A percentile compares a stretch with the other conserved stretches of the same genome.
phyloP scores from a whole-genome alignment of 352 stramenopile genomes.

The Plasmopara halstedii region DNA sequence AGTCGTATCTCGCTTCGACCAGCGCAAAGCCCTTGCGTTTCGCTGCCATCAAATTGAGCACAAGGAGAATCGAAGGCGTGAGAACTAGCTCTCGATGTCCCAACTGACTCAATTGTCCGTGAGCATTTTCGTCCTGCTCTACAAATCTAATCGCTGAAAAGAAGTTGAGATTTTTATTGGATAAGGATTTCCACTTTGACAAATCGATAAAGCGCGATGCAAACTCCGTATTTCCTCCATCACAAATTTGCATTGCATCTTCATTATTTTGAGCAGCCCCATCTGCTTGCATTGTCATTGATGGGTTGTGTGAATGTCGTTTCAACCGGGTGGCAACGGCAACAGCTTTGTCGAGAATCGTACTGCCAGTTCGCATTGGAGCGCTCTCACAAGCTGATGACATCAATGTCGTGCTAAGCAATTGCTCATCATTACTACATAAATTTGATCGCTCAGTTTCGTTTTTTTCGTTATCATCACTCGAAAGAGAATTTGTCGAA shows the following conservation, averaged over 20 bases:
- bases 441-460: not conserved
- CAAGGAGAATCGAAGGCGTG: slow-evolving; percentile 36
- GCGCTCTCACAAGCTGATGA: slow-evolving; percentile 8
- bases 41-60: too few relatives aligned
- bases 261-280: slow-evolving; percentile 7
- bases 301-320: slow-evolving; percentile 22
- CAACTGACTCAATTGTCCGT: too few relatives aligned
- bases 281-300: slow-evolving; percentile 11
- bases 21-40: not conserved
- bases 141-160: slow-evolving; percentile 36
- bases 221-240: too few relatives aligned
- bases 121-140: slow-evolving; percentile 12
- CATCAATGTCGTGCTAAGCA: not conserved
- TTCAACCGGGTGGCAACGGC: slow-evolving; percentile 47
- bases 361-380: slow-evolving; percentile 52
- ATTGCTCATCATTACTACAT: slow-evolving; percentile 8
- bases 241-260: not conserved
- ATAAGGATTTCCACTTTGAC: too few relatives aligned
- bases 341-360: slow-evolving; percentile 66
- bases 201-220: too few relatives aligned
- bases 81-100: slow-evolving; percentile 75
- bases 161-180: slow-evolving; percentile 26
- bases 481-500: slow-evolving; percentile 2
- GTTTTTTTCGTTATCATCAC: slow-evolving; percentile 18
- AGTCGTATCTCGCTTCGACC: not conserved